Evolutionary conservation across 352 stramenopile species (phyloP).

Genomic region (Phytopythium mirpurense): DNA sequence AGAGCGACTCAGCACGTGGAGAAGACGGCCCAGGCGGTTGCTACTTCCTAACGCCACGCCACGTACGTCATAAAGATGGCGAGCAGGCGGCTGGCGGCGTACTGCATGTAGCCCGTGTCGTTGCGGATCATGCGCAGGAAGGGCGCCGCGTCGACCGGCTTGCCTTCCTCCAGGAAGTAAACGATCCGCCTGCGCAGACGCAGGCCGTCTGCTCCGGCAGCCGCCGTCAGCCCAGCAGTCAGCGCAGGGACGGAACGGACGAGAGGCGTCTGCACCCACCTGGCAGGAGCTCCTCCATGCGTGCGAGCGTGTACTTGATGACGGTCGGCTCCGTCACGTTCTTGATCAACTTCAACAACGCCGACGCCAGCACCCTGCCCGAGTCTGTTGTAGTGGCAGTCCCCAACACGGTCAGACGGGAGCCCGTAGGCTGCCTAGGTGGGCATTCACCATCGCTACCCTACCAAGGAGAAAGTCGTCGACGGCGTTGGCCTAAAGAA

Average conservation of each 20-base stretch:
- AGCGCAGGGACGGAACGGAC: not conserved
- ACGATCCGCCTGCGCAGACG: conserved; percentile 70
- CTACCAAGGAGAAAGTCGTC: conserved; percentile 65
- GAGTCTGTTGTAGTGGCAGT: conserved; percentile 32
- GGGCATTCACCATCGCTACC: no score
- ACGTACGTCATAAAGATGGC: conserved; percentile 81
- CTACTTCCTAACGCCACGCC: not conserved
- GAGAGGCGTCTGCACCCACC: conserved; percentile 18
- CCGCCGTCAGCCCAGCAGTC: not conserved
- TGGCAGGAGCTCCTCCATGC: conserved; percentile 83
- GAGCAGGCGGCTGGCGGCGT: conserved; percentile 69
- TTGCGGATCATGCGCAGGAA: conserved; percentile 84
- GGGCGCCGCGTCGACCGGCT: conserved; percentile 65
- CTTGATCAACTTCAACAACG: conserved; percentile 82
- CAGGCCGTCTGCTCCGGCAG: conserved; percentile 46
- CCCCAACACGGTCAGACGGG: not conserved
- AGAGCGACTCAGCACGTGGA: not conserved
- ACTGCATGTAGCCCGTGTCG: conserved; percentile 83
- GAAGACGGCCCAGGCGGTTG: not conserved
- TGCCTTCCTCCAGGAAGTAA: conserved; percentile 76
- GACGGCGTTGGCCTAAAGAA: conserved; percentile 47
- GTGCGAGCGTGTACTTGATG: conserved; percentile 81
- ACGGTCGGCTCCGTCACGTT: conserved; percentile 86
- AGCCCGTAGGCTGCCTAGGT: no score
- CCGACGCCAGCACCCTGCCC: conserved; percentile 48